Base-by-base conservation (phyloP, 345 rosid genomes). In the Trapa incisa region DNA sequence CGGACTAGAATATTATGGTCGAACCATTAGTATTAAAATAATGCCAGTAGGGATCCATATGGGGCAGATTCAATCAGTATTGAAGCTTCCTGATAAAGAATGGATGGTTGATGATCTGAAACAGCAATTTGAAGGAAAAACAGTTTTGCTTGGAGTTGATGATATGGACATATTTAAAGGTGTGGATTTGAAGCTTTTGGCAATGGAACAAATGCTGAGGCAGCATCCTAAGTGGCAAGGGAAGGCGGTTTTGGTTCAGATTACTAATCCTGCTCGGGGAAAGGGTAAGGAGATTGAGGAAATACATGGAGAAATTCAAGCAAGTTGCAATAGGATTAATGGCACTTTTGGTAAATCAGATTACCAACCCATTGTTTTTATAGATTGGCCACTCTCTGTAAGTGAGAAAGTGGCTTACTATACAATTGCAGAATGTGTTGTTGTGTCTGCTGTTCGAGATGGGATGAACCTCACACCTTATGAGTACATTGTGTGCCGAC, bases 81-180 rank as follows among this genome's bases (percentile, higher is more conserved):
- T 87, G 74, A 79, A 68, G 67, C 85, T 80, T 65, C 83, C 90
- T 9, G 93, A 85, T 54, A 85, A 79, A 67, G 93, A 87, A 53
- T 85, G 90, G 90, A 83, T 85, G 72, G 90, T 78, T 3, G 76
- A 74, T n/a, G 93, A 87, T 77, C 87, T 87, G n/a, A 83, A 82
- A 71, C 87, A 81, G 71, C 87, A 85, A 71, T 87, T 85, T 79
- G 80, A 78, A 80, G 93, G 93, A 16, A 83, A 83, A 77, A 83
- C 84, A 22, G 81, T 87, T 62, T 67, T 87, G 71, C 87, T 87
- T 63, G 93, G 93, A 37, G 89, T 85, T 69, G 93, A 87, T 67
- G 93, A 87, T 73, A 87, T 87, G 94, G 94, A 87, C 75, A 84
- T 87, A 47, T 87, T 87, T 73, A 87, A 87, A 72, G 94, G 94